A percentile compares a stretch with the other conserved stretches of the same genome.
phyloP scores from a whole-genome alignment of 225 moss, liverwort and hornwort genomes.

The Marchantia paleacea region DNA sequence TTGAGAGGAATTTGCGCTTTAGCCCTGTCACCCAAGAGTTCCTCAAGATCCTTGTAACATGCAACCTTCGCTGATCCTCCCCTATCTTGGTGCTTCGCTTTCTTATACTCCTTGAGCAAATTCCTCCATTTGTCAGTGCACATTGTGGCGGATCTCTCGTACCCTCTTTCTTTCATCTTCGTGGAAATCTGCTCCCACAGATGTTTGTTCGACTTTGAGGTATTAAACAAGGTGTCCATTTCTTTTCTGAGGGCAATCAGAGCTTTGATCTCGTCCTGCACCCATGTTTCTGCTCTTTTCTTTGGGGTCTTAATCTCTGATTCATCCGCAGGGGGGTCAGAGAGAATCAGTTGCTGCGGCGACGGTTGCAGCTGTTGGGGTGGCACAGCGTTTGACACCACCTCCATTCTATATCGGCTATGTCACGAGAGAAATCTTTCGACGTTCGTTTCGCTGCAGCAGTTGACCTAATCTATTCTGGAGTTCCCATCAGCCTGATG shows the following conservation, averaged over 20 bases:
- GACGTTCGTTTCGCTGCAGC: not conserved
- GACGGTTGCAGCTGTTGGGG: conserved; percentile 51
- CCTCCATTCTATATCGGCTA: conserved; percentile 36
- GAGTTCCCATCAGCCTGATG: conserved; percentile 29
- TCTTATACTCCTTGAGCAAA: conserved; percentile 96
- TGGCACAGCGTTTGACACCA: conserved; percentile 42
- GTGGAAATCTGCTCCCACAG: conserved; percentile 94
- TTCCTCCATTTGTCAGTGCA: conserved; percentile 99
- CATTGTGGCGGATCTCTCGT: conserved; percentile 93
- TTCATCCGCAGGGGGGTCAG: conserved; percentile 63
- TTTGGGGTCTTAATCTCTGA: conserved; percentile 83
- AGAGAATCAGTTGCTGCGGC: conserved; percentile 64
- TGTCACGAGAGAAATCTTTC: not conserved
- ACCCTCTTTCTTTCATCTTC: conserved; percentile 94
- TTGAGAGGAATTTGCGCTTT: conserved; percentile 53
- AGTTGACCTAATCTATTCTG: conserved; percentile 24
- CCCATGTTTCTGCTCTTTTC: conserved; percentile 97
- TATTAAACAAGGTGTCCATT: conserved; percentile 88
- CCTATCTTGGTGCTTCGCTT: conserved; percentile 81
- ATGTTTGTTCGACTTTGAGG: conserved; percentile 97
- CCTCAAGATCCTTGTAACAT: conserved; percentile 95
- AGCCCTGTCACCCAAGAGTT: conserved; percentile 74
- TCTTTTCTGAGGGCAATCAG: conserved; percentile 91
- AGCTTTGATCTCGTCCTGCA: conserved; percentile 93
- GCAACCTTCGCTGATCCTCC: conserved; percentile 87